Evolutionary conservation across 2,329 filamentous ascomycete genomes (phyloP).

Genomic region (Fusarium aywerte): DNA sequence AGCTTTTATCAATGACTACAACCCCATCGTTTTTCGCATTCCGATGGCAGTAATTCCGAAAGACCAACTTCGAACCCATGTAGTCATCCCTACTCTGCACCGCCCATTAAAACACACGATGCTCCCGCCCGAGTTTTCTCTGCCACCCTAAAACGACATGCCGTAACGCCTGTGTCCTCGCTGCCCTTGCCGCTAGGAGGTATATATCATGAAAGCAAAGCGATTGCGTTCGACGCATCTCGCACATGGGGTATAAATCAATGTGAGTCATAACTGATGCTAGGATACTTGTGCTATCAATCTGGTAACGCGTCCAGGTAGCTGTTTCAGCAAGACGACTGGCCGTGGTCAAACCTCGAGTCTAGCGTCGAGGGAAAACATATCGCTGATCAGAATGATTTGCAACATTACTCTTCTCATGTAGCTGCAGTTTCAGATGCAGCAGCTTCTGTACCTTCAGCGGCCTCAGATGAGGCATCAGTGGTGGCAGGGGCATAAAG

Average conservation of each 20-base stretch:
- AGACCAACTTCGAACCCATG: not conserved
- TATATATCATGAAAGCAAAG: slow-evolving; percentile 44
- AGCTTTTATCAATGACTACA: slow-evolving; percentile 41
- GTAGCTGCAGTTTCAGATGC: slow-evolving; percentile 20
- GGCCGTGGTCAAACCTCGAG: not conserved
- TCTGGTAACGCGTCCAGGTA: slow-evolving; percentile 11
- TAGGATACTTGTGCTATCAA: slow-evolving; percentile 21
- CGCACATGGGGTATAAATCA: slow-evolving; percentile 47
- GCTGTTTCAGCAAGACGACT: not conserved
- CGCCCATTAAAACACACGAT: slow-evolving; percentile 36
- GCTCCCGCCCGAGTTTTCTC: slow-evolving; percentile 17
- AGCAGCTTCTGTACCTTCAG: slow-evolving; percentile 14
- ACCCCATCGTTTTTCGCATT: slow-evolving; percentile 16
- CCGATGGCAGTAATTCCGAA: not conserved
- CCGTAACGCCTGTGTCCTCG: slow-evolving; percentile 41
- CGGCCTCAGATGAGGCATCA: slow-evolving; percentile 5
- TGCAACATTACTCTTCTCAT: slow-evolving; percentile 28
- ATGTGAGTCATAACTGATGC: slow-evolving; percentile 43
- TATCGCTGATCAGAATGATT: not conserved
- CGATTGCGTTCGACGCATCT: slow-evolving; percentile 38
- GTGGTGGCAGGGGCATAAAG: slow-evolving; percentile 13
- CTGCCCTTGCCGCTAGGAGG: slow-evolving; percentile 38
- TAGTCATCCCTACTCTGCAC: slow-evolving; percentile 20
- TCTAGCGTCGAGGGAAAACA: not conserved
- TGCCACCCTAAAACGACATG: slow-evolving; percentile 30